Evolutionary conservation across 2,329 filamentous ascomycete species (phyloP), one percentile per base, ranked within the genome.

Genomic region (Colletotrichum karsti): DNA sequence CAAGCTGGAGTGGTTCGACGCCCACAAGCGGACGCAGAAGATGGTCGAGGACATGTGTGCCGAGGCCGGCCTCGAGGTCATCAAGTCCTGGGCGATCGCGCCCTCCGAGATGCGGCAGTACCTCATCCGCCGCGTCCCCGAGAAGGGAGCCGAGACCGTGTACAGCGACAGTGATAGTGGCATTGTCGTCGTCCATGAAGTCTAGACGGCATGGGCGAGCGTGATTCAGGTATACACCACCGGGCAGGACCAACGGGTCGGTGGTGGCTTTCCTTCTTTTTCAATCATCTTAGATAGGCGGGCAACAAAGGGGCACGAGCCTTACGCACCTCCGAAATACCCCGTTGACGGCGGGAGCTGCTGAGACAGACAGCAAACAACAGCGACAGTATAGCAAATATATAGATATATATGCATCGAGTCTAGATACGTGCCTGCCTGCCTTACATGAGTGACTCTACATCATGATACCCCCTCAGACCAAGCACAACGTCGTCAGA

Each of bases 1-100:
- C 46, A 78, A 81, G 63, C 73, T 82, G 15, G 80, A 82, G 67
- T 82, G 80, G 80, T 82, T 82, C 66, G 81, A 82, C 70, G 80
- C 81, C 33, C 80, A 82, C 72, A 82, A 82, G 71, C 81, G 82
- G 7, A n/a, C 50, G 10, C 28, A 53, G n/a, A 35, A 28, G 50
- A 53, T 53, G 50, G 50, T 53, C 50, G 20, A 18, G 18, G 13
- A 77, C 63, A 82, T 82, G 81, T 81, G 80, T 65, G 73, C 72
- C 65, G 77, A 79, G 72, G 78, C 79, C 42, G 78, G 78, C 51
- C 72, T 82, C 70, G 76, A 74, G 53, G 75, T 81, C 37, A 69
- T 78, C 39, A 72, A 77, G 50, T 73, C 77, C 35, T 82, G 79
- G 79, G 75, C 78, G 68, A 75, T 77, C 8, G 76, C 77, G 6